Evolutionary conservation across 495 filamentous ascomycete species (phyloP), one percentile per base, ranked within the genome.

Genomic region (Podospora anserina): DNA sequence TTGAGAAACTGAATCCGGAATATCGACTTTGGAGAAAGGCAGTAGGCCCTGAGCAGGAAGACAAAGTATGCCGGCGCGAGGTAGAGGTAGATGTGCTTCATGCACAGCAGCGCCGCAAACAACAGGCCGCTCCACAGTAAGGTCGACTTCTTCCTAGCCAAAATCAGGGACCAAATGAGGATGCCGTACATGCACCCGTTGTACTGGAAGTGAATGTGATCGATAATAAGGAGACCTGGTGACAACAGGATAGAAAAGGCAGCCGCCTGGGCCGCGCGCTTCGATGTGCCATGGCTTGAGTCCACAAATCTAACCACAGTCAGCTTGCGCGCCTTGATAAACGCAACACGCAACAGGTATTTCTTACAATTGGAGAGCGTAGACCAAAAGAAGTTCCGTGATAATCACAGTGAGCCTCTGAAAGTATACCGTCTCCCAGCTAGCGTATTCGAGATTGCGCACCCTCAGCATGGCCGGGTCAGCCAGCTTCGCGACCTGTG

Each of bases 141-240:
- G 0, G 90, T 91, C 4, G 91, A 91, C 69, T 86, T 87, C 64
- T 90, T 89, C 53, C 92, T 89, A 2, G 92, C 92, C 66, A 93
- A 78, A 0, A 96, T 90, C 30, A 99, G 82, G 0, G 94, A 97
- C 39, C 93, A 81, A 26, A 97, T 85, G 54, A 99, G 79, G 44
- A 98, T 80, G 18, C 95, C 95, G 74, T 97, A 98, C 75, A 99
- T 86, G 79, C 93, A 93, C 63, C 95, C 95, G 79, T 99, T 99
- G 82, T 99, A 98, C 80, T 99, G 95, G 79, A 99, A 99, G 77
- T 99, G 95, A 69, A 99, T 96, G 76, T 99, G 95, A 75, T 99
- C 95, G 77, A 99, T 97, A 74, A 99, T 96, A 60, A 99, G 83
- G 13, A 99, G 86, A 32, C 94, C 95, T 2, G 95, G 95, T 2